Percentiles rank a stretch among this genome's conserved stretches.
Conservation (phyloP, 495 filamentous ascomycete genomes). For the Daldinia childiae region DNA sequence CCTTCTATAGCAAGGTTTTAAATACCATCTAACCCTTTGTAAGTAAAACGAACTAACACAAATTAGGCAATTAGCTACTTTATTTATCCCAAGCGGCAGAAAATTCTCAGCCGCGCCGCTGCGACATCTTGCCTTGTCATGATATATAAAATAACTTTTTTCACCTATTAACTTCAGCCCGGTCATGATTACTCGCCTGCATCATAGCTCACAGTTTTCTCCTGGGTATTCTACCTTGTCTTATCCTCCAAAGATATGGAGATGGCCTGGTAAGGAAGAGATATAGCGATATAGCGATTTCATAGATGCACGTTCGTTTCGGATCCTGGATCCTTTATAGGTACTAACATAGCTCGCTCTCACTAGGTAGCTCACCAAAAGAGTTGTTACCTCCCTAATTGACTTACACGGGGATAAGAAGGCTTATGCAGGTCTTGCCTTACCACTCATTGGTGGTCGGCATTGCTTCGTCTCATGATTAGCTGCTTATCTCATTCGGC, state of each 20-base stretch:
- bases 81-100: constrained; percentile 5
- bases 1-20: not conserved
- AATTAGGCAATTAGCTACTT: constrained; percentile 30
- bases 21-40: no score
- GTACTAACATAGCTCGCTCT: not conserved
- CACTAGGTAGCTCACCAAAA: not conserved
- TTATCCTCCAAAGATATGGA: not conserved
- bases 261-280: not conserved
- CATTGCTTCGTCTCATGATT: constrained; percentile 5
- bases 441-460: not conserved
- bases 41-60: constrained; percentile 18
- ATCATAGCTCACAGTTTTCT: not conserved
- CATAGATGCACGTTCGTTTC: constrained; percentile 7
- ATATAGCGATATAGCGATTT: constrained; percentile 11
- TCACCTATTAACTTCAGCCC: not conserved
- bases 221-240: not conserved
- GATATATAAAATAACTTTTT: constrained; percentile 15
- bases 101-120: constrained; percentile 39
- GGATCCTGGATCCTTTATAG: not conserved
- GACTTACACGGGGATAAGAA: constrained; percentile 4
- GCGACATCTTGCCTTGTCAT: constrained; percentile 11
- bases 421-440: constrained; percentile 18
- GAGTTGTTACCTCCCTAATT: not conserved
- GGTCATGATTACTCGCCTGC: constrained; percentile 7
- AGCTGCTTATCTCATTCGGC: not conserved